phyloP scores from a whole-genome alignment of 192 early-diverging fungal genomes.

The Chytriomyces hyalinus region DNA sequence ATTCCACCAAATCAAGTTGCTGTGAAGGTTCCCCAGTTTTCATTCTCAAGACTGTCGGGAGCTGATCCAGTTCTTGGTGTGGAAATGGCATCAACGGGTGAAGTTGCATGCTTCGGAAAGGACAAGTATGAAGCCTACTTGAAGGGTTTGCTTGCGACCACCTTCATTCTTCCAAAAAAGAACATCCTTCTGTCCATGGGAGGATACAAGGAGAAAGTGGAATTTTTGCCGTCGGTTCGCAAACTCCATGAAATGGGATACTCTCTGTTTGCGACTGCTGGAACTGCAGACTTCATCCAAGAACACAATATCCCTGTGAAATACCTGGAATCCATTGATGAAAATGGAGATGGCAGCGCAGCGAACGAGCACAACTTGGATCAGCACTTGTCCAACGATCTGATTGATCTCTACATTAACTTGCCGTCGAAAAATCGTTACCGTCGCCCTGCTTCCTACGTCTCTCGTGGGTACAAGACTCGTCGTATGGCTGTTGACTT shows the following conservation, averaged over 20 bases:
- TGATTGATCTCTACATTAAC: conserved; percentile 98
- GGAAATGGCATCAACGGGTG: conserved; percentile 99
- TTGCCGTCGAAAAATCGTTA: conserved; percentile 96
- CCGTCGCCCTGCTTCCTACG: conserved; percentile 93
- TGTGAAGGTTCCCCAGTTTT: conserved; percentile 98
- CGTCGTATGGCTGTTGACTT: conserved; percentile 98
- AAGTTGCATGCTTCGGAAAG: conserved; percentile 96
- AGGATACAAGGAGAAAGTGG: conserved; percentile 97
- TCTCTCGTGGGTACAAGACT: conserved; percentile 91
- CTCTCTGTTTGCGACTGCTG: conserved; percentile 92
- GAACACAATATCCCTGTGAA: conserved; percentile 92
- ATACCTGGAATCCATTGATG: conserved; percentile 83
- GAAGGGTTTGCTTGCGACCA: conserved; percentile 92
- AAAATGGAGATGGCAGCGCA: conserved; percentile 50
- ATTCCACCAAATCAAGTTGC: conserved; percentile 83
- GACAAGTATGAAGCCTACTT: conserved; percentile 99
- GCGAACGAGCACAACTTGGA: conserved; percentile 85
- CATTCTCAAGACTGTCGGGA: conserved; percentile 91
- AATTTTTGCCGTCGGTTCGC: conserved; percentile 90
- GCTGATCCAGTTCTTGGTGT: conserved; percentile 98
- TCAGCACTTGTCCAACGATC: conserved; percentile 94
- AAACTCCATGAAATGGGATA: conserved; percentile 85
- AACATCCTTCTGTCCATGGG: conserved; percentile 97
- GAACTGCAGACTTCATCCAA: conserved; percentile 95
- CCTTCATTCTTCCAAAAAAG: conserved; percentile 91